These are phyloP conservation scores for Albizia julibrissin DNA, from an alignment of 306 rosid species.

Conservation along the genomic window DNA sequence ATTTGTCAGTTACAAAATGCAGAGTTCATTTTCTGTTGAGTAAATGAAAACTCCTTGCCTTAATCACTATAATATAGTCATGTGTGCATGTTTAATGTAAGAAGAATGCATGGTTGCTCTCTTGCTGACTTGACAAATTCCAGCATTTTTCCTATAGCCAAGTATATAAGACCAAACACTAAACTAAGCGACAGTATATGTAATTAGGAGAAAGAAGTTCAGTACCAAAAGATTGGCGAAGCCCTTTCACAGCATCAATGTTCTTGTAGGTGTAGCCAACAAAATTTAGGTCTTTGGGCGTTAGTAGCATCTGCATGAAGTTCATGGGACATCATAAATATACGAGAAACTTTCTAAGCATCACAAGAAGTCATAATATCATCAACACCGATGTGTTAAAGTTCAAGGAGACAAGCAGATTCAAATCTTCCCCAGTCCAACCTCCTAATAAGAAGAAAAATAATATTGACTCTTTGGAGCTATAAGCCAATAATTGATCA, in stretches of 20 bases:
- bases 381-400: background rate
- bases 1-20: background rate
- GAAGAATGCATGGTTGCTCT: constrained; percentile 28
- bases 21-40: background rate
- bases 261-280: constrained; percentile 98
- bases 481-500: background rate
- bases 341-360: constrained; percentile 22
- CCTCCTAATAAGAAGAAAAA: constrained; percentile 13
- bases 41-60: background rate
- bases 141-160: constrained; percentile 22
- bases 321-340: constrained; percentile 24
- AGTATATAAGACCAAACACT: constrained; percentile 15
- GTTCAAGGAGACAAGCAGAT: background rate
- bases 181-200: constrained; percentile 8
- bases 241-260: constrained; percentile 96
- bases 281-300: constrained; percentile 94
- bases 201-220: constrained; percentile 27
- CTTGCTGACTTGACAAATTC: constrained; percentile 7
- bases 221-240: constrained; percentile 78
- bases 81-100: background rate
- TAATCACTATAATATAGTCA: background rate
- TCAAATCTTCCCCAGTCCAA: background rate
- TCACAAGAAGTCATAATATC: constrained; percentile 7
- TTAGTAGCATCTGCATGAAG: constrained; percentile 78
- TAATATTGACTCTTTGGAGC: constrained; percentile 15